phyloP scores from a whole-genome alignment of 2,329 filamentous ascomycete species.

The Aspergillus brunneoviolaceus region DNA sequence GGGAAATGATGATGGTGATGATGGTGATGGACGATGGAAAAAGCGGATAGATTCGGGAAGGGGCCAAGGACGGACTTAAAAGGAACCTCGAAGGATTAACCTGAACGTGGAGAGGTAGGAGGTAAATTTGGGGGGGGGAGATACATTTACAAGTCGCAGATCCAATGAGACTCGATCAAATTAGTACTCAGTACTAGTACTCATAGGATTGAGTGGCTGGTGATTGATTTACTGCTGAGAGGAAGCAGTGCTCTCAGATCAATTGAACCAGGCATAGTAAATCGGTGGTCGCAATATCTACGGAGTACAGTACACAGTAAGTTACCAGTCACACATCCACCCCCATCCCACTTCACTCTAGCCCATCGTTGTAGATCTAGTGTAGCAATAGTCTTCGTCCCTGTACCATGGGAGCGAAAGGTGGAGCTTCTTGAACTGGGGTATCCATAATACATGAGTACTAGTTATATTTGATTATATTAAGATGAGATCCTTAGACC shows the following conservation, averaged over 20 bases:
- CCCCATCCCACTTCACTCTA: neutral
- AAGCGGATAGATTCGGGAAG: neutral
- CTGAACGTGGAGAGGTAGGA: neutral
- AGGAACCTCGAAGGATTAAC: neutral
- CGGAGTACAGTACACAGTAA: too few relatives aligned
- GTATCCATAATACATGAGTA: neutral
- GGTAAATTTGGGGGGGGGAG: neutral
- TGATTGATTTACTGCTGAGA: neutral
- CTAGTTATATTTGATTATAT: neutral
- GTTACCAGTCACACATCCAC: neutral
- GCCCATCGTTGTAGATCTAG: conserved; percentile 2
- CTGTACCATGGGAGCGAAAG: conserved; percentile 3
- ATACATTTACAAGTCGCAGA: neutral
- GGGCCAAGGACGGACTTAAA: neutral
- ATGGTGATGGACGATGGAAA: neutral
- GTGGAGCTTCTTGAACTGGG: neutral
- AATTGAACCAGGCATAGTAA: neutral
- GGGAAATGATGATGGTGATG: neutral
- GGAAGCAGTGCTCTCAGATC: neutral
- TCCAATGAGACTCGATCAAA: neutral
- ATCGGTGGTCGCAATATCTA: neutral
- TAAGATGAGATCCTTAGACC: neutral
- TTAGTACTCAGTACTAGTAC: neutral
- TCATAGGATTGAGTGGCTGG: neutral
- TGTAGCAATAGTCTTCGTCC: neutral